Conservation (phyloP, 768 basidiomycete species). For the Arthromyces matolae region DNA sequence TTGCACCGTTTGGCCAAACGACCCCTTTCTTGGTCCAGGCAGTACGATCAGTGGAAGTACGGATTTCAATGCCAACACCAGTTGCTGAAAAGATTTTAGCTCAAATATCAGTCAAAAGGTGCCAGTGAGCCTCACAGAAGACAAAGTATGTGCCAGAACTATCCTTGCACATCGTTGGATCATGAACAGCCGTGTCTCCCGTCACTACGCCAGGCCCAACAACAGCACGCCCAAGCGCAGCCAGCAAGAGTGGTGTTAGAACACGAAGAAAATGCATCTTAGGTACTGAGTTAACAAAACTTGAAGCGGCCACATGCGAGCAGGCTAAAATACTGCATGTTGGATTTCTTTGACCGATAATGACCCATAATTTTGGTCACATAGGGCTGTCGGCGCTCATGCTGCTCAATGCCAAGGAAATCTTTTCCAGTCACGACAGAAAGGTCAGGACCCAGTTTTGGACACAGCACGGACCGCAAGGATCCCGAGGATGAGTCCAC, state of each 20-base stretch:
- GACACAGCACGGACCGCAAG: slow-evolving; percentile 9
- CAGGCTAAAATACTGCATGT: too few relatives aligned
- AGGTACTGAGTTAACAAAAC: background rate
- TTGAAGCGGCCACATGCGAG: too few relatives aligned
- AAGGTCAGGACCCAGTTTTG: background rate
- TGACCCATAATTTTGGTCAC: slow-evolving; percentile 3
- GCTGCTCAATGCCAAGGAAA: too few relatives aligned
- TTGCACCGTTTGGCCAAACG: slow-evolving; percentile 48
- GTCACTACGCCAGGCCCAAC: slow-evolving; percentile 34
- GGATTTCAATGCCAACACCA: slow-evolving; percentile 45
- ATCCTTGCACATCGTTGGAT: slow-evolving; percentile 51
- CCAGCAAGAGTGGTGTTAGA: slow-evolving; percentile 7
- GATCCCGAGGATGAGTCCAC: slow-evolving; percentile 6
- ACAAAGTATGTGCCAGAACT: slow-evolving; percentile 42
- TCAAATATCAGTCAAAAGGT: background rate
- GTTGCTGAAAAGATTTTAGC: slow-evolving; percentile 28
- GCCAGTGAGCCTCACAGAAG: slow-evolving; percentile 34
- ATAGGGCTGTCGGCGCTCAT: background rate
- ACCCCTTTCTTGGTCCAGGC: slow-evolving; percentile 42
- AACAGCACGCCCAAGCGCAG: slow-evolving; percentile 18
- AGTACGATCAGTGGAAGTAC: slow-evolving; percentile 45
- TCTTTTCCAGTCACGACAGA: too few relatives aligned
- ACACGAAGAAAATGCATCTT: slow-evolving; percentile 13
- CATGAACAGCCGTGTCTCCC: slow-evolving; percentile 41
- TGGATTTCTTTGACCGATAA: slow-evolving; percentile 2